Evolutionary conservation across 1,284 basidiomycete species (phyloP), one percentile per base, ranked within the genome.

Genomic region (Cerrena zonata): DNA sequence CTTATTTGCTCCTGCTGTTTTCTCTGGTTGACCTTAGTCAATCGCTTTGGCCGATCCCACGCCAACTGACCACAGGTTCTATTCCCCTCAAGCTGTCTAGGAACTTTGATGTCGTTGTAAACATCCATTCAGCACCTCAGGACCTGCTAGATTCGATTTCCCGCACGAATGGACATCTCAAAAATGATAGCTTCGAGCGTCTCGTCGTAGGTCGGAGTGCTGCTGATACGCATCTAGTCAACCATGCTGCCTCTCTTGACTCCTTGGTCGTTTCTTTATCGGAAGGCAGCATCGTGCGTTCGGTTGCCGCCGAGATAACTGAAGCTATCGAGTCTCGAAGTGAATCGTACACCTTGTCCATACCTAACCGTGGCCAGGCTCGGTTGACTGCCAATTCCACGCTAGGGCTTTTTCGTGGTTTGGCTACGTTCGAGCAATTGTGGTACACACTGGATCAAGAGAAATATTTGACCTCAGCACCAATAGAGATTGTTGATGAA

Each of bases 361-460:
- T 91, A 11, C 85, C 86, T 0, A 62, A 58, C 2, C 74, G 82
- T 48, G 84, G 83, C 1, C 68, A 69, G 0, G 88, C 86, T 1
- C 72, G 66, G 0, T 66, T 94, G 38, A 69, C 61, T 0, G 84
- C 90, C 1, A 79, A 80, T 49, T 82, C 85, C 25, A 79, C 87
- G 0, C 66, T 94, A n/a, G 90, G 91, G 0, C 67, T 91, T 12
- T 79, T 85, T 47, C 74, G 92, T 50, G 92, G 89, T 0, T 66
- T 94, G 52, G 82, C 86, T n/a, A 91, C 89, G 0, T 90, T 94
- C 62, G 70, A 74, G 26, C 89, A 91, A 66, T 64, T 94, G 27
- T 85, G 80, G 77, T 89, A 84, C 58, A 71, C 76, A 21, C 66
- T 66, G 42, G 60, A 57, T n/a, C 70, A 61, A 2, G 62, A 62